Evolutionary conservation across 2,329 filamentous ascomycete genomes (phyloP), one percentile per base, ranked within the genome.

Genomic region (Fusarium pseudograminearum): DNA sequence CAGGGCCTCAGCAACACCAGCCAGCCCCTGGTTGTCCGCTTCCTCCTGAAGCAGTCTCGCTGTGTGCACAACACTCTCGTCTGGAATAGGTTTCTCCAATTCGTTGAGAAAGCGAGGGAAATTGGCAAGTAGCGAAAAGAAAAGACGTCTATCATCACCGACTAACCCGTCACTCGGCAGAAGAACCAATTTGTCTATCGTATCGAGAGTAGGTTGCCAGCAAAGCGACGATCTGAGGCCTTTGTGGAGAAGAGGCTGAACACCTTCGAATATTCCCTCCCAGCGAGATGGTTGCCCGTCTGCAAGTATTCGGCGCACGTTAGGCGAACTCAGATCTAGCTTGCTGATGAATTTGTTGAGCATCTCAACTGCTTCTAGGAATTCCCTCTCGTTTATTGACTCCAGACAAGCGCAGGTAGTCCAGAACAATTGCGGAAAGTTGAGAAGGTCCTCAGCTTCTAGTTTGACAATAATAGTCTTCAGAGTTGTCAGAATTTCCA

Each of bases 381-480:
- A 99, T 76, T 99, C 96, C 24, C 91, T 88, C 80, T 99, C 97
- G 70, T 98, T 97, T 75, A 98, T 97, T 0, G 96, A 98, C 76
- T 98, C 94, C 22, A 99, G 83, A 77, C 96, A 99, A 14, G 96
- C 96, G 74, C 94, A 98, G 0, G 93, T 97, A 1, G 95, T 97
- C 97, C 97, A 99, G 80, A 99, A 98, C 2, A 99, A 84, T 75
- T 98, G 95, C 3, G 96, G 96, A 70, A 97, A 98, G n/a, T 90
- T 89, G 48, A 97, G 81, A 3, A 99, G 85, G 76, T 94, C 91
- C 38, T 91, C 87, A 1, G 91, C 86, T 22, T 94, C 90, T 30
- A 98, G 83, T 57, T 95, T 96, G 70, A 90, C 87, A 60, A 99
- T 97, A 45, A 99, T 91, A 0, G 94, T 94, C 76, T 97, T 94